A percentile compares a stretch with the other conserved stretches of the same genome.
phyloP scores from a whole-genome alignment of 768 basidiomycete genomes.

The Pleurotus sapidus region DNA sequence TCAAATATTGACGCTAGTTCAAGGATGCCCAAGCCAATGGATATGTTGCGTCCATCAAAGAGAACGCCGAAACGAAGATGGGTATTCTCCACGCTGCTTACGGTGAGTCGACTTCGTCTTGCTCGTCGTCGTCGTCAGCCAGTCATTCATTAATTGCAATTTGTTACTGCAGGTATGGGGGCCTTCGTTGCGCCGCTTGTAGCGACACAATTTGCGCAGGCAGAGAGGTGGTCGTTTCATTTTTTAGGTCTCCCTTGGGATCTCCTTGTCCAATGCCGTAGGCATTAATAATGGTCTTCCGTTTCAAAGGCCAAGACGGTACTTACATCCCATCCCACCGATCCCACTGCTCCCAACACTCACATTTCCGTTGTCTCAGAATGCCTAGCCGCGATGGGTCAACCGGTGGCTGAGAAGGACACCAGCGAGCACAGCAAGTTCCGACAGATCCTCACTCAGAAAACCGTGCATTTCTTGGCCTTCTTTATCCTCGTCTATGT shows the following conservation, averaged over 20 bases:
- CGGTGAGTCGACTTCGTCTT: slow-evolving; percentile 19
- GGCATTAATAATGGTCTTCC: slow-evolving; percentile 1
- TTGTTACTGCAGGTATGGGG: slow-evolving; percentile 33
- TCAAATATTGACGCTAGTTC: slow-evolving; percentile 29
- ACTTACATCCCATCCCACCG: not conserved
- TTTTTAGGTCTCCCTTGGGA: slow-evolving; percentile 50
- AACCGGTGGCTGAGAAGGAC: slow-evolving; percentile 23
- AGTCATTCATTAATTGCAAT: too few species aligned
- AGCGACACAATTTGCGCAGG: slow-evolving; percentile 57
- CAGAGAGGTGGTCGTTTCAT: slow-evolving; percentile 52
- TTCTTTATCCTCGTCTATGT: slow-evolving; percentile 39
- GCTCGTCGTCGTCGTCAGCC: too few species aligned
- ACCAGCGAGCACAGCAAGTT: slow-evolving; percentile 20
- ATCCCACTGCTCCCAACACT: not conserved
- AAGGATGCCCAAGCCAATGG: slow-evolving; percentile 40
- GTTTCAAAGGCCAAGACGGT: slow-evolving; percentile 1
- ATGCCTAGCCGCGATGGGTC: slow-evolving; percentile 39
- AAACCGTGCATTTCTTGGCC: slow-evolving; percentile 38
- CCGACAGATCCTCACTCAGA: slow-evolving; percentile 32
- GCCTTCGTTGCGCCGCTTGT: slow-evolving; percentile 54
- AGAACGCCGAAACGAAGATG: slow-evolving; percentile 42
- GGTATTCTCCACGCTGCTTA: slow-evolving; percentile 46
- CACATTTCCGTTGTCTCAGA: slow-evolving; percentile 22
- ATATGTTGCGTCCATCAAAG: slow-evolving; percentile 39
- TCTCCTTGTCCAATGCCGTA: slow-evolving; percentile 19